Base-by-base conservation (phyloP, 2,329 filamentous ascomycete species). In the Colletotrichum melonis region DNA sequence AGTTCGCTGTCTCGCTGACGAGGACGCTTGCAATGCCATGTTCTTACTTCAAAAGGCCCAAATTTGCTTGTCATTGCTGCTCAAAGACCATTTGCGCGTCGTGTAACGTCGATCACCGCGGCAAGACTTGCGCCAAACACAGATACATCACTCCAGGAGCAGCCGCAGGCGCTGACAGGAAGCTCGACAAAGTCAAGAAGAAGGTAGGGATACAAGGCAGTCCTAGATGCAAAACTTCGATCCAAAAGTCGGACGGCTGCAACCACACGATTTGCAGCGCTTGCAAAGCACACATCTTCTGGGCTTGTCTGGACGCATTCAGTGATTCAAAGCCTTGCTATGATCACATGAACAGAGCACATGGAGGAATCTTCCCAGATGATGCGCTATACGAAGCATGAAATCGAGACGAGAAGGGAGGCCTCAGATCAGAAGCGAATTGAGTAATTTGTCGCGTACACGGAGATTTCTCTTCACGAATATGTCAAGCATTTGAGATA, bases 201-300 rank as follows among this genome's bases (percentile, higher is more conserved):
- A 71, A 80, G 30, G 70, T 83, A 0, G 83, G 82, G 0, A 81
- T 85, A 14, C 82, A 84, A 62, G n/a, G n/a, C n/a, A n/a, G 86
- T 49, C 85, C 83, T 0, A 76, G 75, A 16, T 87, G 86, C 73
- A 77, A 76, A 19, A 82, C 80, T 1, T 65, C 80, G 2, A 82
- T 88, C 1, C 81, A 86, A 73, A 88, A 87, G 79, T 77, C 67
- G 0, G 78, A 78, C 0, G 87, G 86, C 0, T 89, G 87, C 73
- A 83, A 87, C 73, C 86, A 88, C 75, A 85, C 88, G 72, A 76
- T 72, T 0, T 88, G 87, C 71, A 54, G 32, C 1, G 75, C 73
- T 0, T 89, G 87, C 69, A 73, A 77, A 2, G 75, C 80, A 1
- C 84, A 88, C 69, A 85, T 88, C 35, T 89, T 86, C 72, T 89